Conservation (phyloP, 768 basidiomycete genomes). For the Boletus bicolor region DNA sequence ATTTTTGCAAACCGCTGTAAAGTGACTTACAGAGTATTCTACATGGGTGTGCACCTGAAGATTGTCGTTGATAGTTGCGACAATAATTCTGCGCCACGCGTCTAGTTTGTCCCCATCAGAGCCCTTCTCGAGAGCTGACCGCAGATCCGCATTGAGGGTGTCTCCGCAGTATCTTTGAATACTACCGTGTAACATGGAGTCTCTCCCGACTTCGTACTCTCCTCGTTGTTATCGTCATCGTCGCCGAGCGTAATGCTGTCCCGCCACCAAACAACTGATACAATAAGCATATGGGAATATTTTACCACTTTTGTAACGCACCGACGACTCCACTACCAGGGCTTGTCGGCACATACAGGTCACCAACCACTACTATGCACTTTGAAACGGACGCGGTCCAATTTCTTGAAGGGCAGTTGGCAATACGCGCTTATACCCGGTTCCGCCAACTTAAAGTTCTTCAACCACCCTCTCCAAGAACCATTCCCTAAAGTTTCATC, state of each 20-base stretch:
- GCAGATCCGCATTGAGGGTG: no score
- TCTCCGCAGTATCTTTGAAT: no score
- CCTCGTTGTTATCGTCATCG: conserved; percentile 8
- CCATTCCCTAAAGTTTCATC: not conserved
- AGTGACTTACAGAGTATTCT: no score
- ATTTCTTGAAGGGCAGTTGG: not conserved
- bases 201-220: conserved; percentile 41
- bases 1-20: no score
- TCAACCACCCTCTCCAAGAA: not conserved
- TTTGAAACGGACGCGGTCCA: not conserved
- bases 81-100: no score
- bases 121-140: no score
- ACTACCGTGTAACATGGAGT: conserved; percentile 76
- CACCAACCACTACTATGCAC: not conserved
- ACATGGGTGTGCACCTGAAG: no score
- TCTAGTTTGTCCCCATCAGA: no score
- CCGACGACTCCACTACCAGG: no score
- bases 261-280: not conserved
- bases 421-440: not conserved
- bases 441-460: not conserved
- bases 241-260: conserved; percentile 5
- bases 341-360: no score
- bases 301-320: conserved; percentile 2
- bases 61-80: no score
- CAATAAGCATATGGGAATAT: conserved; percentile 4